These are phyloP conservation scores for Ambrosia artemisiifolia DNA, from an alignment of 129 eudicot species.

Conservation along the genomic window DNA sequence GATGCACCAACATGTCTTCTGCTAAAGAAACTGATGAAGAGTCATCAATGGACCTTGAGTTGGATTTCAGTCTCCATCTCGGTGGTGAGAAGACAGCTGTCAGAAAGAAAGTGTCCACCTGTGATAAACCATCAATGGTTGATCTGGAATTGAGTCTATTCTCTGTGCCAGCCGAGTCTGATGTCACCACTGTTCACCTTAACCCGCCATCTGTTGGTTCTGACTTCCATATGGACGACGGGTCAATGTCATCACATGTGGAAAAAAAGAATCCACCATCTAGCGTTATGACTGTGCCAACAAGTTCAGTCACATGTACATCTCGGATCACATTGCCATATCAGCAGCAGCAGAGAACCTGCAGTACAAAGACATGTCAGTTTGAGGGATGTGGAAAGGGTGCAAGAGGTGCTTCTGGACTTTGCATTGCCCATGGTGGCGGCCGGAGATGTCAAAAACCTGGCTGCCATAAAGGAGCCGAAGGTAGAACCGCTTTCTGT, in stretches of 20 bases:
- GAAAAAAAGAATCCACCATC: conserved; percentile 38
- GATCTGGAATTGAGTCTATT: conserved; percentile 80
- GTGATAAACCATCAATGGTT: conserved; percentile 29
- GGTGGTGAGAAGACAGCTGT: conserved; percentile 61
- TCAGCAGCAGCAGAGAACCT: conserved; percentile 45
- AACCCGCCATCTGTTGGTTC: conserved; percentile 28
- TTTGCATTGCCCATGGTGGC: conserved; percentile 99
- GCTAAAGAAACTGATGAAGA: conserved; percentile 86
- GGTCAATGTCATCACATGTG: conserved; percentile 38
- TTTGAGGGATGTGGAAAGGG: conserved; percentile 81
- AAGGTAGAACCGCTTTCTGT: conserved; percentile 93
- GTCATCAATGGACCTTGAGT: conserved; percentile 85
- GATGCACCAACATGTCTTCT: conserved; percentile 76
- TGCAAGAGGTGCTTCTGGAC: conserved; percentile 96
- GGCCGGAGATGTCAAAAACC: conserved; percentile 92
- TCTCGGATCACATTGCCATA: conserved; percentile 54
- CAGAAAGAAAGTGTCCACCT: conserved; percentile 40
- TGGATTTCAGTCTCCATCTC: conserved; percentile 85
- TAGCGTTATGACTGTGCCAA: conserved; percentile 40
- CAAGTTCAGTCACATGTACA: conserved; percentile 76
- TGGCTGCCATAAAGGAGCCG: conserved; percentile 95
- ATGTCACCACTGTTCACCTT: conserved; percentile 49
- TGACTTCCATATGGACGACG: conserved; percentile 37
- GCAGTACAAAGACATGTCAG: conserved; percentile 75
- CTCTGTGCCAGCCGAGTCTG: conserved; percentile 68